Evolutionary conservation across 176 grass and related monocot species (phyloP), one percentile per base, ranked within the genome.

Genomic region (Pontederia paniculata): DNA sequence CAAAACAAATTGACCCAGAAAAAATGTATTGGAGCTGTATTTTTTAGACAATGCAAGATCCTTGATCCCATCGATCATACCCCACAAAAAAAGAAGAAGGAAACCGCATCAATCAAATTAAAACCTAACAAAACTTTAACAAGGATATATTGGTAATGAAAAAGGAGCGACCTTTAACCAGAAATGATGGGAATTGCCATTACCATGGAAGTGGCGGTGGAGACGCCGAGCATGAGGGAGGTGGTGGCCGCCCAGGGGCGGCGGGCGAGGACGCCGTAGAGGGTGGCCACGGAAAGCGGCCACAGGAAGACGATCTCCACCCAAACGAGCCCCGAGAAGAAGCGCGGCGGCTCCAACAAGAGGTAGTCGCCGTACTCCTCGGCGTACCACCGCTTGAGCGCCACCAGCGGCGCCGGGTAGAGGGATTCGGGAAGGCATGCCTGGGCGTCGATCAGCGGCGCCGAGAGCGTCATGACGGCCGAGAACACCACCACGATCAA

Each of bases 271-370:
- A 95, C 21, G 23, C 85, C 81, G 21, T 89, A 95, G 70, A 95
- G 0, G 1, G 70, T 95, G 23, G 81, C 78, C 10, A 95, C 11
- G 76, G 71, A 67, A n/a, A 95, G 81, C 9, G 89, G 85, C 89
- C 85, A 95, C 10, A 78, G 73, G n/a, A n/a, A n/a, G n/a, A n/a
- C n/a, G n/a, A 95, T 70, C 78, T 89, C 85, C 9, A 83, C 62
- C 70, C 54, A 86, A 13, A 77, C 11, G 56, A 95, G 73, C 9
- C 85, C 85, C 25, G 28, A 54, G 46, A 95, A 69, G 76, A 95
- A 89, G 49, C 10, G 50, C 4, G 84, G 89, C 48, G 76, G 71
- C 49, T 68, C 69, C 54, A 66, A 44, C 48, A 88, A 9, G 58
- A 95, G 62, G 60, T 95, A 95, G 71, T 95, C 84, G 48, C 63